Base-by-base conservation (phyloP, 163 green algal species). In the Coccomyxa subellipsoidea region DNA sequence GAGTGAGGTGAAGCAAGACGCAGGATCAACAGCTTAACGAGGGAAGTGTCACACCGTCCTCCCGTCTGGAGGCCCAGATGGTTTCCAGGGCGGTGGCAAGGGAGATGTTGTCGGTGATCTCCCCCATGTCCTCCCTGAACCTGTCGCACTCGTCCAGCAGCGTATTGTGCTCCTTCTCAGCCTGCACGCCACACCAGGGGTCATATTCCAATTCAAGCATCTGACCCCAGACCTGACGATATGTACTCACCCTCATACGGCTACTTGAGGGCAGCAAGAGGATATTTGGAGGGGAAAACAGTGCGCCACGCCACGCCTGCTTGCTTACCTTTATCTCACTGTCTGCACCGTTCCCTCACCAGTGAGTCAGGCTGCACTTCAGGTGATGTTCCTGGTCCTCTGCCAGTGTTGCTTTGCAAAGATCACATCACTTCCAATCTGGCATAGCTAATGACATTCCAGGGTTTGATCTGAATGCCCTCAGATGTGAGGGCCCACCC, bases 121-220 rank as follows among this genome's bases (percentile, higher is more conserved):
- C 78, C 0, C 76, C 77, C 82, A 96, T 83, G 32, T 87, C 80
- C 21, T 94, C 88, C 4, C 92, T 86, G 35, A 89, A 80, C 9
- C 82, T 32, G 66, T 85, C 86, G 35, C 90, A 93, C 7, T 87
- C 77, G 54, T 96, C 93, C 78, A 98, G 87, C 83, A 97, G 39
- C 47, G 86, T 59, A 84, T 98, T 98, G 90, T 94, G 94, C 29
- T 85, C 53, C 54, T 80, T 35, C 38, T 91, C 83, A 40, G 94
- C 85, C 89, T 92, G 83, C 38, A 78, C 32, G 15, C 38, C 36
- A 39, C 18, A 10, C 31, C 38, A n/a, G 4, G 38, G 35, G 1
- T 79, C 59, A 82, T 86, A 9, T 71, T 81, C 5, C 38, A 36
- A 40, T 69, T 36, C 2, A 69, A 27, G n/a, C 47, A 27, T 80